A percentile compares a stretch with the other conserved stretches of the same genome.
These are phyloP conservation scores for Ophiocordyceps sinensis DNA, from an alignment of 2,329 filamentous ascomycete species.

Conservation along the genomic window DNA sequence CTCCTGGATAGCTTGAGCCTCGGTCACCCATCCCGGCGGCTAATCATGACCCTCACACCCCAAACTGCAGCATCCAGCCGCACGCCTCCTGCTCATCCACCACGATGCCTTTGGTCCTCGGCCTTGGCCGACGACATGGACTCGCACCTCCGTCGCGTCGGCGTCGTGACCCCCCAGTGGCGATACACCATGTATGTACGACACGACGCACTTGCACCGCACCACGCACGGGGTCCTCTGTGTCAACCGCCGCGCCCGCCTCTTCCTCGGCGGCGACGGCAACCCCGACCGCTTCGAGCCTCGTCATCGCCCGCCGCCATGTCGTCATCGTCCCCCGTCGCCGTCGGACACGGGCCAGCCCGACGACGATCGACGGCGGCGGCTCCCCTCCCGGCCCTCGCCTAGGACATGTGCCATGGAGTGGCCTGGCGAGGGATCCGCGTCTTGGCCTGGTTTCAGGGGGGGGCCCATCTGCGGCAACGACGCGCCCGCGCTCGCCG, in stretches of 20 bases:
- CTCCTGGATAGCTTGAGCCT: background rate
- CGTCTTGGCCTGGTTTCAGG: conserved; percentile 6
- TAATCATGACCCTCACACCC: background rate
- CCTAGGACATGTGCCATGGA: conserved; percentile 46
- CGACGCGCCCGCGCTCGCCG: conserved; percentile 3
- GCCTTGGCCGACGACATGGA: conserved; percentile 36
- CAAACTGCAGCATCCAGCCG: conserved; percentile 50
- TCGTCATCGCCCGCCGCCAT: conserved; percentile 40
- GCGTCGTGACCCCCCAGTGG: conserved; percentile 49
- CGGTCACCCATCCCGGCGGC: background rate
- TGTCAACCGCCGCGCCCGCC: conserved; percentile 41
- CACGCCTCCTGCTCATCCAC: conserved; percentile 51
- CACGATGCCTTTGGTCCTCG: conserved; percentile 37
- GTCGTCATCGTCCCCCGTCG: conserved; percentile 52
- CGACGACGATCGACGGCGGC: conserved; percentile 33
- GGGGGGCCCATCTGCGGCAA: conserved; percentile 10
- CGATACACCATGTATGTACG: conserved; percentile 63
- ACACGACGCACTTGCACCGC: conserved; percentile 50
- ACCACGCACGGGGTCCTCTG: conserved; percentile 53
- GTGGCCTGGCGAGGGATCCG: background rate
- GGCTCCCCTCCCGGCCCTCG: conserved; percentile 40
- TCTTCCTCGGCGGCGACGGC: conserved; percentile 52
- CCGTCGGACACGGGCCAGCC: conserved; percentile 46
- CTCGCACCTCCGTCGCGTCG: conserved; percentile 34
- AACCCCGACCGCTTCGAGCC: conserved; percentile 28